phyloP scores from a whole-genome alignment of 73 alveolate genomes.

The Chromera velia region DNA sequence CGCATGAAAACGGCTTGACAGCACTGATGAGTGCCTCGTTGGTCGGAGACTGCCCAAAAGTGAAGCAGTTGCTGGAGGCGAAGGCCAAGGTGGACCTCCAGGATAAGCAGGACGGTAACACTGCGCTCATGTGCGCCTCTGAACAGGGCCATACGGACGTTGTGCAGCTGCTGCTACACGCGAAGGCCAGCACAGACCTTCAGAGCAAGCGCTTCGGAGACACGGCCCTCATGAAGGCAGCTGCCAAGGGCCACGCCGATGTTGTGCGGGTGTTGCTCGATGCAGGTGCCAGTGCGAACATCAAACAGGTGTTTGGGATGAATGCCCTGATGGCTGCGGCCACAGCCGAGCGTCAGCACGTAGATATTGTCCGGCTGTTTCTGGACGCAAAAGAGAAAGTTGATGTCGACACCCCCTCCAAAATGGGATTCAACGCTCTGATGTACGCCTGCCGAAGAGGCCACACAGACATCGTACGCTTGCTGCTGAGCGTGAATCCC shows the following conservation, averaged over 20 bases:
- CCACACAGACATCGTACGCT: not conserved
- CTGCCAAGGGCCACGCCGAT: not conserved
- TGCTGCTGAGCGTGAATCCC: not conserved
- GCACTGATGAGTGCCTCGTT: too few species aligned
- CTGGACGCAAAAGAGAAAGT: too few species aligned
- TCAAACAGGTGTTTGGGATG: not conserved
- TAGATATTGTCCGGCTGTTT: too few species aligned
- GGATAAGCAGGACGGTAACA: not conserved
- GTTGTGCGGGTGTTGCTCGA: not conserved
- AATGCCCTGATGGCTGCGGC: not conserved
- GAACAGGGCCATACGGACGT: not conserved
- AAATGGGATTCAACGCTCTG: not conserved
- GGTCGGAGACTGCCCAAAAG: too few species aligned
- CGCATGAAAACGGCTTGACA: too few species aligned
- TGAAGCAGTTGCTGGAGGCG: not conserved
- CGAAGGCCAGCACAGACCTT: not conserved
- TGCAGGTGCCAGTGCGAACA: not conserved
- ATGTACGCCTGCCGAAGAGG: constrained; percentile 2
- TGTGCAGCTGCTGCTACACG: not conserved
- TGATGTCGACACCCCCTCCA: not conserved
- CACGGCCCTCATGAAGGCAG: not conserved
- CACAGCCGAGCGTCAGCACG: too few species aligned
- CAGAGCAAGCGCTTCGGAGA: not conserved
- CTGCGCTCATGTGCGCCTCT: not conserved
- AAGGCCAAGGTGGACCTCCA: not conserved